Evolutionary conservation across 2,329 filamentous ascomycete species (phyloP).

Genomic region (Xylaria sp.): DNA sequence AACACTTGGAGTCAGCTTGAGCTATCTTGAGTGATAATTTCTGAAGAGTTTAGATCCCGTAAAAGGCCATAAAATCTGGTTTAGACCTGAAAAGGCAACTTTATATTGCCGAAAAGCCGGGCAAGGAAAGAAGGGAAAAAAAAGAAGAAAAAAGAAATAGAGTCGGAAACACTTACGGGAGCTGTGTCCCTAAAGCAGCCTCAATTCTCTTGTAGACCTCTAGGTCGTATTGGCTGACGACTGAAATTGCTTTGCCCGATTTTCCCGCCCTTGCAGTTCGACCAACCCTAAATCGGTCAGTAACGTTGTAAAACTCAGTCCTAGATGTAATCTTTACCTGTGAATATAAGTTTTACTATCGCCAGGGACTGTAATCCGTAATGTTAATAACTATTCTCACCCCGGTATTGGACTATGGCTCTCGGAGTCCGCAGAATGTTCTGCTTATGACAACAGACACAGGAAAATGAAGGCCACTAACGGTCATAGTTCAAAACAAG

Average conservation of each 20-base stretch:
- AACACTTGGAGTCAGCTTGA: neutral
- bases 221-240: constrained; percentile 86
- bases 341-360: constrained; percentile 85
- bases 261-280: constrained; percentile 89
- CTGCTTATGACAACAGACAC: neutral
- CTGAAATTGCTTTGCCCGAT: constrained; percentile 80
- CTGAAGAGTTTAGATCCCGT: neutral
- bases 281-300: constrained; percentile 83
- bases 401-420: neutral
- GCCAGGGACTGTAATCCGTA: constrained; percentile 26
- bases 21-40: neutral
- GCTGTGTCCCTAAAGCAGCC: constrained; percentile 80
- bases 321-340: constrained; percentile 32
- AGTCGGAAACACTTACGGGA: constrained; percentile 52
- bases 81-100: neutral
- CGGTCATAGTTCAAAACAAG: constrained; percentile 78
- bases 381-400: constrained; percentile 17
- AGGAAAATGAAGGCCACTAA: constrained; percentile 15
- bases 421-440: neutral
- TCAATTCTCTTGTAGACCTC: constrained; percentile 82
- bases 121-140: neutral
- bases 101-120: neutral
- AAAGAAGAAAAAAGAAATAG: too few species aligned
- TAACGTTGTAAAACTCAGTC: neutral
- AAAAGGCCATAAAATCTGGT: neutral